phyloP scores from a whole-genome alignment of 140 eudicot genomes.

The Cichorium intybus region DNA sequence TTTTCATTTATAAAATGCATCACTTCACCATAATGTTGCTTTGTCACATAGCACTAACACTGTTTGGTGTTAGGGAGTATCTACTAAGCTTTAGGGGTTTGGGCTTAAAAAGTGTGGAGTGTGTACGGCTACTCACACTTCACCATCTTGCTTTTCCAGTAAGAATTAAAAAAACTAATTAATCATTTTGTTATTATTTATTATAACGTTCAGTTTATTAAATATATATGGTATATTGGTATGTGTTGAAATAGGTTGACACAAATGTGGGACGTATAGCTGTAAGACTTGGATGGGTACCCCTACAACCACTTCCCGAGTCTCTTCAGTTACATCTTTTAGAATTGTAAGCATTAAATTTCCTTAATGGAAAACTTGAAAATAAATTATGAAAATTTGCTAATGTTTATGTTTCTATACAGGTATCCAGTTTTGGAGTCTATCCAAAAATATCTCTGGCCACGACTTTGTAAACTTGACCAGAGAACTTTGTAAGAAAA shows the following conservation, averaged over 20 bases:
- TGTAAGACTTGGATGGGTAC: slow-evolving; percentile 98
- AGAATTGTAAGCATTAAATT: slow-evolving; percentile 68
- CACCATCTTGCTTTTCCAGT: slow-evolving; percentile 99
- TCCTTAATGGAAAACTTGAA: too few species aligned
- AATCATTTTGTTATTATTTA: background rate
- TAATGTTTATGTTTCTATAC: slow-evolving; percentile 12
- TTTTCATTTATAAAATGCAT: too few species aligned
- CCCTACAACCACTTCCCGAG: slow-evolving; percentile 96
- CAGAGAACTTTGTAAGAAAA: slow-evolving; percentile 79
- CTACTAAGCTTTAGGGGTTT: slow-evolving; percentile 83
- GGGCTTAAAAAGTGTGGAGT: slow-evolving; percentile 95
- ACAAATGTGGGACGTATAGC: slow-evolving; percentile 98
- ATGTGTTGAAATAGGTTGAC: slow-evolving; percentile 62
- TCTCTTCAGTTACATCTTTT: slow-evolving; percentile 94
- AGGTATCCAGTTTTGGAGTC: slow-evolving; percentile 96
- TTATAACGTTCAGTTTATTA: background rate
- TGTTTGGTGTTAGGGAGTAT: slow-evolving; percentile 55
- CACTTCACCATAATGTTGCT: background rate
- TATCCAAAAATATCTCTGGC: slow-evolving; percentile 92
- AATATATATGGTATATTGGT: background rate
- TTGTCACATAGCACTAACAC: slow-evolving; percentile 7
- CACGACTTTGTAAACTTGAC: slow-evolving; percentile 95
- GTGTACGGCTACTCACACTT: slow-evolving; percentile 91
- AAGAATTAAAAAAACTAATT: slow-evolving; percentile 32
- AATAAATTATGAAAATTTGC: background rate